Evolutionary conservation across 352 stramenopile genomes (phyloP), one percentile per base, ranked within the genome.

Genomic region (Phytophthora kernoviae): DNA sequence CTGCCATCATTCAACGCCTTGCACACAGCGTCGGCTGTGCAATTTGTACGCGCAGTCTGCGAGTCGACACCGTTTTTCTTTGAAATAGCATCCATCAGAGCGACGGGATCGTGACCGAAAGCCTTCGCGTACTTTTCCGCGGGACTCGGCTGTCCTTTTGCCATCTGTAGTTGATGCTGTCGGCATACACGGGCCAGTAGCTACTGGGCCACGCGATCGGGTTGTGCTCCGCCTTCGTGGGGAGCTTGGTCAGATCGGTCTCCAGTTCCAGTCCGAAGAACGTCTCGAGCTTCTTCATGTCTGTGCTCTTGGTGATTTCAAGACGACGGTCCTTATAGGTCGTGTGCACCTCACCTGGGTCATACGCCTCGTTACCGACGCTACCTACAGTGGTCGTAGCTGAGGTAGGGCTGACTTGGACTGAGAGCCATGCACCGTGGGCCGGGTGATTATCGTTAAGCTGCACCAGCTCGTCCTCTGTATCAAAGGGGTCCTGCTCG

Each of bases 111-210:
- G 54, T 81, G 68, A 1, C 76, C 70, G 49, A 85, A 87, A 27
- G 72, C 63, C 5, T 37, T 62, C 11, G 73, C 78, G 59, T 87
- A 87, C 62, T 84, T 84, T 41, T 85, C 75, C 0, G 75, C 61
- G 6, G 78, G 63, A 47, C 78, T 84, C 15, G 61, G 60, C 33
- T 66, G 53, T 22, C 45, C 20, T 75, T 70, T 2, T 53, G 33
- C 79, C 79, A 91, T 26, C 52, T 46, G 58, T 78, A 81, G 47
- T 89, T 89, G 57, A 91, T 82, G 37, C 77, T 79, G 64, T 91
- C 80, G 15, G 70, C 64, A 53, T 75, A 88, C 44, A 75, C 52
- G 1, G 81, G 79, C 81, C 81, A 91, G 63, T 90, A 91, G 65
- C 81, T 90, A 41, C 68, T 72, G 1, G 81, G 79, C 81, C 81